Conservation (phyloP, 108 stramenopile species). For the Pseudonitzschia multistriata region DNA sequence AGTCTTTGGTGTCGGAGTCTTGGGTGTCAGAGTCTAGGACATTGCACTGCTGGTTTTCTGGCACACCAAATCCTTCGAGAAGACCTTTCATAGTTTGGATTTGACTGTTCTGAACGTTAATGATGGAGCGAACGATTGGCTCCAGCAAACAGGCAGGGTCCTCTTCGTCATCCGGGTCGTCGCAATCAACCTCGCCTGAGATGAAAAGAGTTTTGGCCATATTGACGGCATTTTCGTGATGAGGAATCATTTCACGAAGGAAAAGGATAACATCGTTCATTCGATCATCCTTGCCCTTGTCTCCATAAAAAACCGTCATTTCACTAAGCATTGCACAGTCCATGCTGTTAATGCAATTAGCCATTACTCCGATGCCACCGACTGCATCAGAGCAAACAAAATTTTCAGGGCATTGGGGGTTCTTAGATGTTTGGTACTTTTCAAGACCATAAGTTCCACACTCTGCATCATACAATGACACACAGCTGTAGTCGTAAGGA, state of each 20-base stretch:
- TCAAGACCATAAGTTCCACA: slow-evolving; percentile 70
- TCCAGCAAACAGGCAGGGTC: slow-evolving; percentile 48
- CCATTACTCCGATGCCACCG: slow-evolving; percentile 27
- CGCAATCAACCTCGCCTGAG: slow-evolving; percentile 38
- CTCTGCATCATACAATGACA: slow-evolving; percentile 38
- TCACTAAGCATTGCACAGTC: slow-evolving; percentile 71
- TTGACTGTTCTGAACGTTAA: slow-evolving; percentile 78
- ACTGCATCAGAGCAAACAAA: slow-evolving; percentile 50
- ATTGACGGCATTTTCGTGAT: slow-evolving; percentile 91
- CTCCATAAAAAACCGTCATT: slow-evolving; percentile 47
- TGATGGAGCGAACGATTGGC: slow-evolving; percentile 56
- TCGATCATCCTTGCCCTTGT: slow-evolving; percentile 20
- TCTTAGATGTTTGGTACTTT: slow-evolving; percentile 38
- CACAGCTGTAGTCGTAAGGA: slow-evolving; percentile 54
- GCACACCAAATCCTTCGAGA: slow-evolving; percentile 28
- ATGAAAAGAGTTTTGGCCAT: slow-evolving; percentile 86
- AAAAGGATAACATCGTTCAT: slow-evolving; percentile 39
- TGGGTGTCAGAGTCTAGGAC: not conserved
- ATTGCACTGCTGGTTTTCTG: not conserved
- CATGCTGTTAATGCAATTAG: slow-evolving; percentile 62
- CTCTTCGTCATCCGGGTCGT: slow-evolving; percentile 37
- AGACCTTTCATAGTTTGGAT: slow-evolving; percentile 74
- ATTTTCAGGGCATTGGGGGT: slow-evolving; percentile 43
- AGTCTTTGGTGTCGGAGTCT: not conserved
- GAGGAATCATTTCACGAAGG: slow-evolving; percentile 92